Base-by-base conservation (phyloP, 805 yeast genomes). In the Saccharomycopsis selenospora region DNA sequence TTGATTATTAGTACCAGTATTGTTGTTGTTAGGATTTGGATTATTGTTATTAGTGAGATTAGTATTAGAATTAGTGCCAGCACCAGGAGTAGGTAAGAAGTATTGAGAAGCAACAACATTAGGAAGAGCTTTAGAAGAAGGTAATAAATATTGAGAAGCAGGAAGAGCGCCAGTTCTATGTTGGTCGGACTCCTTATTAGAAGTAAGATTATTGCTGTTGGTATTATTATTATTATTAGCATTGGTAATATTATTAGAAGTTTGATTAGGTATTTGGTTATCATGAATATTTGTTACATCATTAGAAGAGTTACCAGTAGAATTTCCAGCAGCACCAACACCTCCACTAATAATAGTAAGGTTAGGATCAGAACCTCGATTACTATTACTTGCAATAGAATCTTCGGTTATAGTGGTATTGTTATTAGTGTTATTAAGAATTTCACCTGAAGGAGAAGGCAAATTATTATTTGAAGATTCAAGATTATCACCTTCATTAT, bases 81-180 rank as follows among this genome's bases (percentile, higher is more conserved):
- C 26, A 13, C 22, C 6, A 25, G 45, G 45, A 4, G 45, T 42
- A 3, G 45, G 45, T n/a, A 42, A 29, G 18, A 22, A 29, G 26
- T 42, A 42, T 23, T 42, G 45, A 18, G 45, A 26, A 13, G 46
- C 28, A 7, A 33, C 20, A 7, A 33, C 20, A 30, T 30, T 29
- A 5, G 41, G 11, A n/a, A 33, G 20, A 20, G 26, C 28, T 18
- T 29, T 43, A n/a, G 25, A 20, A 22, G 41, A n/a, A 3, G 36
- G 36, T n/a, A 28, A 29, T 6, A 28, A 29, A 18, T 26, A 26
- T 23, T 42, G 45, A 3, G 45, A 28, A 7, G 45, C 36, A 13
- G 36, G 7, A n/a, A n/a, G n/a, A 27, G 29, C 38, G 14, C 10
- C 36, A 18, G 42, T 25, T 18, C n/a, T n/a, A n/a, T 17, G 33